Evolutionary conservation across 148 eudicot genomes (phyloP).

Genomic region (Pouteria glomerata): DNA sequence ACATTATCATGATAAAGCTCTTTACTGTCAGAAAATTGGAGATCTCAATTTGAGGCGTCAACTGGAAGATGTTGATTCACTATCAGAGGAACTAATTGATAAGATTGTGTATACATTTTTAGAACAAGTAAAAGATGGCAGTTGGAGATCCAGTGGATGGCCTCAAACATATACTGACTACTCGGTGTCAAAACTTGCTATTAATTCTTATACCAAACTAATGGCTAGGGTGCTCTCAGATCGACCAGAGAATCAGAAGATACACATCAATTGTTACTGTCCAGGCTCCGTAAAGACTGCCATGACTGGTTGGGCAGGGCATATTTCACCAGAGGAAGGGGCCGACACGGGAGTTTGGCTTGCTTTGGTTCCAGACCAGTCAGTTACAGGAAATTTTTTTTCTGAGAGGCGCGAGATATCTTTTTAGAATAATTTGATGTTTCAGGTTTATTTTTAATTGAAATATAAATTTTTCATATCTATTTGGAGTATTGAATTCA

Average conservation of each 20-base stretch:
- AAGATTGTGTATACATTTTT: constrained; percentile 40
- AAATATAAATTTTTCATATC: too few species aligned
- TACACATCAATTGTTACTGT: constrained; percentile 74
- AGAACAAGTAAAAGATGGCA: constrained; percentile 81
- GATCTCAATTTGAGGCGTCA: constrained; percentile 57
- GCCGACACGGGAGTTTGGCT: constrained; percentile 99
- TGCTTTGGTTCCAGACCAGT: constrained; percentile 64
- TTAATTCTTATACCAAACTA: constrained; percentile 73
- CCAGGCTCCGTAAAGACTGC: constrained; percentile 98
- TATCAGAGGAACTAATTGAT: constrained; percentile 80
- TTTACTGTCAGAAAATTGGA: constrained; percentile 49
- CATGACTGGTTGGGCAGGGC: constrained; percentile 94
- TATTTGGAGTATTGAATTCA: too few species aligned
- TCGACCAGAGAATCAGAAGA: constrained; percentile 63
- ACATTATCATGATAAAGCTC: neutral
- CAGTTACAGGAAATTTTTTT: constrained; percentile 67
- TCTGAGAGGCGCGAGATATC: constrained; percentile 83
- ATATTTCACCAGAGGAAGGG: constrained; percentile 72
- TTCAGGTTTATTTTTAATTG: too few species aligned
- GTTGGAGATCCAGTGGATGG: constrained; percentile 69
- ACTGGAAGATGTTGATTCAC: constrained; percentile 46
- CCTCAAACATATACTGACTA: constrained; percentile 74
- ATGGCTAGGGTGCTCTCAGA: constrained; percentile 48
- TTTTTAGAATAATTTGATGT: constrained; percentile 31
- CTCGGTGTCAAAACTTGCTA: constrained; percentile 80